phyloP scores from a whole-genome alignment of 176 grass and related monocot genomes.

The Carex parvula region DNA sequence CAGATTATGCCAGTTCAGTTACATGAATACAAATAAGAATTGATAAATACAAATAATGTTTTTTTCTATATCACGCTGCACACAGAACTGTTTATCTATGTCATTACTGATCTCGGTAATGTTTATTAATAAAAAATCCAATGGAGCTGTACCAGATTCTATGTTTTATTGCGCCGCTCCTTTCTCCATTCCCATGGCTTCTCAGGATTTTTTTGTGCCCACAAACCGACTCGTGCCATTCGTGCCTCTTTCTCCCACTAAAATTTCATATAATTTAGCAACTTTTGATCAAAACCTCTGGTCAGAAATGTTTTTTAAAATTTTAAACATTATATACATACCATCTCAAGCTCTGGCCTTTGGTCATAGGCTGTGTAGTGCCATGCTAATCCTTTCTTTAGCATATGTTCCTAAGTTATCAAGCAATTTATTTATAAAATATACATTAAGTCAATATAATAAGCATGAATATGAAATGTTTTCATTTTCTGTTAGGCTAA shows the following conservation, averaged over 20 bases:
- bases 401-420: conserved; percentile 57
- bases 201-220: conserved; percentile 46
- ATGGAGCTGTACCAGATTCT: not conserved
- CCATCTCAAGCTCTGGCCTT: conserved; percentile 45
- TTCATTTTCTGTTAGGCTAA: not conserved
- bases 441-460: not conserved
- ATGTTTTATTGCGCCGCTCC: conserved; percentile 29
- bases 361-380: conserved; percentile 69
- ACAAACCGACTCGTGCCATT: conserved; percentile 37
- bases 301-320: not conserved
- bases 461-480: not conserved
- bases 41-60: not conserved
- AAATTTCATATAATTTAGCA: conserved; percentile 28
- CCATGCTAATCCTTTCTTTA: conserved; percentile 79
- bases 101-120: conserved; percentile 7
- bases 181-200: conserved; percentile 95
- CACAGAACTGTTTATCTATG: not conserved
- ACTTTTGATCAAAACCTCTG: not conserved
- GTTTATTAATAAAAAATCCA: not conserved
- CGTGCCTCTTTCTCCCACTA: conserved; percentile 76
- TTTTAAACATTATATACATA: conserved; percentile 27
- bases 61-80: not conserved
- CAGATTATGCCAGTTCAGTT: not conserved
- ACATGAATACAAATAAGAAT: conserved; percentile 4
- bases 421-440: not conserved